Conservation (phyloP, 1,284 basidiomycete species). For the Phellinidium pouzarii region DNA sequence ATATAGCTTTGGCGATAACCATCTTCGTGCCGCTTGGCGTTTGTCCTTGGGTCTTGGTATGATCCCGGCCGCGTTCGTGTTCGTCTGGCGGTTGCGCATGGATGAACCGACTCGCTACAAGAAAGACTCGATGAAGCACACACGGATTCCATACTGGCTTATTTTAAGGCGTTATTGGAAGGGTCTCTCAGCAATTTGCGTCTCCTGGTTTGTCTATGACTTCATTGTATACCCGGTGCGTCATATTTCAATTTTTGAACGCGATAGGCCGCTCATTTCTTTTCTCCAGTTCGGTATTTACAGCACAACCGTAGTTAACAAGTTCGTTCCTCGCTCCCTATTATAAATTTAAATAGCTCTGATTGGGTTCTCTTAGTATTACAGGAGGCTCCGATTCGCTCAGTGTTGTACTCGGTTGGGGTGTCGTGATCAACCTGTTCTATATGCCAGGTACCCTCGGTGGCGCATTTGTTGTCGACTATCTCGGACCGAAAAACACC, state of each 20-base stretch:
- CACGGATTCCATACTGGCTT: constrained; percentile 68
- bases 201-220: constrained; percentile 84
- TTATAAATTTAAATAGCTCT: not conserved
- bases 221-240: constrained; percentile 55
- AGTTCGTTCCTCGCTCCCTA: constrained; percentile 31
- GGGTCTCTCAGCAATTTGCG: constrained; percentile 59
- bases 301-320: constrained; percentile 70
- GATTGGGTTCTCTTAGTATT: constrained; percentile 36
- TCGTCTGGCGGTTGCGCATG: constrained; percentile 86
- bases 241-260: constrained; percentile 1
- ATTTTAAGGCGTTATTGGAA: constrained; percentile 79
- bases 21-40: constrained; percentile 84
- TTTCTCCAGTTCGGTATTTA: constrained; percentile 69
- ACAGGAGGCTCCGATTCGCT: constrained; percentile 47
- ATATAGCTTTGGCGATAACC: constrained; percentile 64
- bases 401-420: constrained; percentile 66
- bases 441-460: constrained; percentile 73
- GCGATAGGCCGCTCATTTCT: not conserved
- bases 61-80: constrained; percentile 73
- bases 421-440: constrained; percentile 70
- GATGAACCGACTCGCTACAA: constrained; percentile 68
- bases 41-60: constrained; percentile 84
- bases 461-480: constrained; percentile 76
- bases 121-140: constrained; percentile 70
- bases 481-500: constrained; percentile 67